Evolutionary conservation across 352 stramenopile species (phyloP), one percentile per base, ranked within the genome.

Genomic region (Phytophthora syringae): DNA sequence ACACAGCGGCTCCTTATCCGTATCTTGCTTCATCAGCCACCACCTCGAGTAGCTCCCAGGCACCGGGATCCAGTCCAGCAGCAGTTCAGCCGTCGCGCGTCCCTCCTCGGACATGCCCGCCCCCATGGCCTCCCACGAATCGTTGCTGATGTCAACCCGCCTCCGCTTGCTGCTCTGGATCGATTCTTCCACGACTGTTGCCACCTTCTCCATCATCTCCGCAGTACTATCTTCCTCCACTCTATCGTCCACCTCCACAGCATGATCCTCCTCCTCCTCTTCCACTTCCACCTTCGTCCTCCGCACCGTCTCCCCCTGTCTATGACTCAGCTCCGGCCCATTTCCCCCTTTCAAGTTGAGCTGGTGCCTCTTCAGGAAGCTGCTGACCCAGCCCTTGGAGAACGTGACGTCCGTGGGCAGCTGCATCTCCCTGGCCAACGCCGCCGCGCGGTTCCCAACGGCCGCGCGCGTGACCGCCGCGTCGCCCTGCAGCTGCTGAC

Each of bases 341-440:
- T 11, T 21, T 5, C 40, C 28, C 5, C 58, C 60, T 37, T 72
- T 80, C 51, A 79, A 72, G 28, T 80, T 64, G 18, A 89, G 52
- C 32, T 81, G 70, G 61, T 90, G 79, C 43, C 77, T 73, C 40
- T 73, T 81, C 64, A 87, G 73, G 57, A 89, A 88, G 60, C 79
- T 82, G 32, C 64, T 76, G 62, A 86, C 74, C 79, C 79, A 90
- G 7, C 82, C 79, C 40, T 81, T 88, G 18, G 82, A 90, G 68
- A 86, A 90, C 43, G 59, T 74, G 59, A 86, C 60, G 44, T 66
- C 60, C 16, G 70, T 58, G 22, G 57, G 40, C 42, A 84, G 64
- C 43, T 78, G 44, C 64, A 87, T 75, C 51, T 82, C 67, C 13
- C 66, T 44, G 5, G 76, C 76, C 36, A 86, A 27, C 22, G 67